Evolutionary conservation across 176 grass and related monocot genomes (phyloP).

Genomic region (Thalia dealbata): DNA sequence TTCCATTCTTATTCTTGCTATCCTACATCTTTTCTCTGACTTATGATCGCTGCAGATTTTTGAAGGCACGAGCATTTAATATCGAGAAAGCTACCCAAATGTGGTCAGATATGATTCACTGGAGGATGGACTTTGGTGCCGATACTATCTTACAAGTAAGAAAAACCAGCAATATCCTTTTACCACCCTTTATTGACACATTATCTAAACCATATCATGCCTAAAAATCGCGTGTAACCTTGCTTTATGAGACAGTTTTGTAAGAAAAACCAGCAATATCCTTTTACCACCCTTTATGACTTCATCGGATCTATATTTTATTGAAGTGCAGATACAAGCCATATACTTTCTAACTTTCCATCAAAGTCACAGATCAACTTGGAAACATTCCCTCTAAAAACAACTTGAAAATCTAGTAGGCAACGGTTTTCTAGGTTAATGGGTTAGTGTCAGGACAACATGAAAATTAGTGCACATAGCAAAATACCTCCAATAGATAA

Average conservation of each 20-base stretch:
- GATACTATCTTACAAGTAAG: slow-evolving; percentile 21
- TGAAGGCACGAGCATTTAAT: slow-evolving; percentile 20
- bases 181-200: not conserved
- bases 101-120: slow-evolving; percentile 17
- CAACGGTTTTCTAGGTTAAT: not conserved
- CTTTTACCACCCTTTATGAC: not conserved
- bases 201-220: not conserved
- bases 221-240: not conserved
- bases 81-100: slow-evolving; percentile 15
- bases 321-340: not conserved
- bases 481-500: not conserved
- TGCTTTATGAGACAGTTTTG: not conserved
- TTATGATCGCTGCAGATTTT: slow-evolving; percentile 4
- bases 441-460: not conserved
- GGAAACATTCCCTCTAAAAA: too few species aligned
- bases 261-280: not conserved
- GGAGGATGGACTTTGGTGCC: slow-evolving; percentile 18
- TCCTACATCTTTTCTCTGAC: not conserved
- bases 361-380: not conserved
- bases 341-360: not conserved
- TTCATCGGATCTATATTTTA: not conserved
- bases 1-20: too few species aligned
- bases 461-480: not conserved
- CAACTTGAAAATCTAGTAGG: not conserved
- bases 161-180: not conserved